phyloP scores from a whole-genome alignment of 192 early-diverging fungal species.

The Phlyctochytrium arcticum region DNA sequence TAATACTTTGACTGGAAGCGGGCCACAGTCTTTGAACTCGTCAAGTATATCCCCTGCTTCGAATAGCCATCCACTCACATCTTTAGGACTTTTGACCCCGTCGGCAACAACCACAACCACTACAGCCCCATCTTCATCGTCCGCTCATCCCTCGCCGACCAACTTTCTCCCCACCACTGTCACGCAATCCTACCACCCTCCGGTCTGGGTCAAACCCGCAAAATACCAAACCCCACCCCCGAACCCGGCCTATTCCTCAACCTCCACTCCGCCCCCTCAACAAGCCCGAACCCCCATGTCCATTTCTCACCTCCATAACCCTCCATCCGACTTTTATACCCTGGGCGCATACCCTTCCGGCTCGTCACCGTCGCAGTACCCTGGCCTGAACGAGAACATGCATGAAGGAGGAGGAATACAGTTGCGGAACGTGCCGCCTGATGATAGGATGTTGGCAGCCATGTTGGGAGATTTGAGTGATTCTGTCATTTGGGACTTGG shows the following conservation, averaged over 20 bases:
- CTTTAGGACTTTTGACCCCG: no score
- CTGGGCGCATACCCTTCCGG: no score
- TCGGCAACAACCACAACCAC: not conserved
- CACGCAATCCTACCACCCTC: no score
- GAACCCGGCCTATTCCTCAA: no score
- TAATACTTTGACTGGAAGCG: no score
- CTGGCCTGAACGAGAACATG: no score
- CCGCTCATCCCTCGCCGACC: no score
- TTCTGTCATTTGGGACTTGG: slow-evolving; percentile 6
- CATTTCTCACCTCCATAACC: not conserved
- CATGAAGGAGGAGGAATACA: not conserved
- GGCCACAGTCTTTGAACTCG: no score
- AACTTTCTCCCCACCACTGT: not conserved
- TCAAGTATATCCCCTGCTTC: no score
- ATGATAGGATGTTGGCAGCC: slow-evolving; percentile 1
- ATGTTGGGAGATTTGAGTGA: slow-evolving; percentile 23
- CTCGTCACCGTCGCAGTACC: no score
- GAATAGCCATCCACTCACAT: no score
- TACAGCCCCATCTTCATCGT: not conserved
- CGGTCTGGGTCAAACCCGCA: not conserved
- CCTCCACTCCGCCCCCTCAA: not conserved
- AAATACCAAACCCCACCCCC: not conserved
- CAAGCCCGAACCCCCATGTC: no score
- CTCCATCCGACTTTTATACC: not conserved
- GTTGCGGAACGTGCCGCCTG: not conserved